Evolutionary conservation across 2,329 filamentous ascomycete genomes (phyloP).

Genomic region (Botrytis squamosa): DNA sequence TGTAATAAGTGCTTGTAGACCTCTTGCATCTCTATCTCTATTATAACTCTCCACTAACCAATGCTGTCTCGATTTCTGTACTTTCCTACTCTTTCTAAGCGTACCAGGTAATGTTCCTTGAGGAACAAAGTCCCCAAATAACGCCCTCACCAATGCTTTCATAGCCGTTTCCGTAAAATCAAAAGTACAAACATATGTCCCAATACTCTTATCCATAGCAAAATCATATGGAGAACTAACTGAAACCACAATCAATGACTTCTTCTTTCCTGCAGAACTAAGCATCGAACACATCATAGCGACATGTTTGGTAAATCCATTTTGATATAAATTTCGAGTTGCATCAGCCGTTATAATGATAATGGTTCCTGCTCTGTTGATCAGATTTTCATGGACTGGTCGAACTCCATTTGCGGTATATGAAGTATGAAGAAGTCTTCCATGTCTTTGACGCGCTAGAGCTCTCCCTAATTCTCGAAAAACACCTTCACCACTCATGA

Average conservation of each 20-base stretch:
- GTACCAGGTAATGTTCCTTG: constrained; percentile 66
- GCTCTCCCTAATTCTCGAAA: constrained; percentile 87
- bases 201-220: constrained; percentile 84
- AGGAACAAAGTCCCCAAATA: constrained; percentile 72
- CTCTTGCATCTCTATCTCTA: constrained; percentile 70
- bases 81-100: constrained; percentile 81
- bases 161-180: constrained; percentile 94
- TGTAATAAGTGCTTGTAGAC: constrained; percentile 72
- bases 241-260: constrained; percentile 85
- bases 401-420: constrained; percentile 92
- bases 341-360: constrained; percentile 92
- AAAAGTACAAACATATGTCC: constrained; percentile 92
- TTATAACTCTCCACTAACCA: constrained; percentile 94
- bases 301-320: constrained; percentile 93
- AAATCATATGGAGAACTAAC: constrained; percentile 97
- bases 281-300: constrained; percentile 92
- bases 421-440: constrained; percentile 87
- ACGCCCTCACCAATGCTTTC: constrained; percentile 75
- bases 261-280: constrained; percentile 74
- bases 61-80: constrained; percentile 84
- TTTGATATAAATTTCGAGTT: constrained; percentile 89
- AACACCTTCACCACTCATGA: constrained; percentile 91
- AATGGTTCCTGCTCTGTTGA: constrained; percentile 82
- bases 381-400: constrained; percentile 89
- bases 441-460: constrained; percentile 80